Evolutionary conservation across 1,284 basidiomycete genomes (phyloP), one percentile per base, ranked within the genome.

Genomic region (Cutaneotrichosporon daszewskae): DNA sequence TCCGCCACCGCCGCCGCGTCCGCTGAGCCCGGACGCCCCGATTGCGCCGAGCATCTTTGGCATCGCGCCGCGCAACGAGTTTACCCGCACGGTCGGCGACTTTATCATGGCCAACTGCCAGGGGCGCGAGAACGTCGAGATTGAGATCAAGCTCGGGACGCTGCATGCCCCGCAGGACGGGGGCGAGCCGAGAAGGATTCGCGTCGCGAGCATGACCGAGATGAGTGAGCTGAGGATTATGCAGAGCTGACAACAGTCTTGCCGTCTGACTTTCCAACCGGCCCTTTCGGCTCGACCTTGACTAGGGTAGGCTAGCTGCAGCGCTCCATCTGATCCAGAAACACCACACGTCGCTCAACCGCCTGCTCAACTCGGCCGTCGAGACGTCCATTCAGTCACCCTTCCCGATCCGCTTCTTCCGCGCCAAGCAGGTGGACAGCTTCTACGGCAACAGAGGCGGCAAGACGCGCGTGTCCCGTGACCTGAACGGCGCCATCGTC

Each of bases 61-160:
- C 45, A 82, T 92, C 37, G 87, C 92, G 60, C 91, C 94, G 3
- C 74, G 91, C 29, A 92, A 97, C 71, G 92, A 96, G 64, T 92
- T 97, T 65, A 89, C 91, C 49, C 80, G 79, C 60, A 84, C 87
- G 58, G 78, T 98, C 35, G 91, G 87, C 19, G 88, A 96, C 68
- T 98, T 90, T 72, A 76, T 97, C 31, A 69, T 75, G 68, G 51
- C 58, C 3, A 57, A 63, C 26, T 68, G 71, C 16, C 57, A 58
- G 3, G 72, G 69, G 1, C 51, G 61, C 43, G 50, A 63, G 3
- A 66, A 77, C 51, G 65, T 79, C 49, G 77, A 79, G 75, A 86
- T 97, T 17, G 94, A 97, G 72, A 90, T 90, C 14, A 97, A 96
- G 75, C 76, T 98, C 37, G 94, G 94, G 1, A 65, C 87, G 12